Evolutionary conservation across 1,284 basidiomycete species (phyloP).

Genomic region (Ganoderma leucocontextum): DNA sequence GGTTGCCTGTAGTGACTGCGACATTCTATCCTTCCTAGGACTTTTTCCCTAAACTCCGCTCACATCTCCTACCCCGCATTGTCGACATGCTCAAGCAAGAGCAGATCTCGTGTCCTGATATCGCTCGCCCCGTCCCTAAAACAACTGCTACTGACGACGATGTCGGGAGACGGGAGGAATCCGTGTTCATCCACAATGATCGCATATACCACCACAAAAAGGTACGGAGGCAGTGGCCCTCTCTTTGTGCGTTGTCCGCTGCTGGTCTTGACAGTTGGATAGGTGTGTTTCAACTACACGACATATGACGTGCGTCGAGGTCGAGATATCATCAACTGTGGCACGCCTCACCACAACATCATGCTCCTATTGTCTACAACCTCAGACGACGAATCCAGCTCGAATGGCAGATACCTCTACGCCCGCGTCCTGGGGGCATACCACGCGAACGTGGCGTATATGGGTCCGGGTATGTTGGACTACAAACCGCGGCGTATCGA

Average conservation of each 20-base stretch:
- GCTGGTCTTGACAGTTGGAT: background rate
- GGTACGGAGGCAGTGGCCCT: background rate
- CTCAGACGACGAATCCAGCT: background rate
- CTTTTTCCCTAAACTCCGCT: background rate
- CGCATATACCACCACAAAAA: background rate
- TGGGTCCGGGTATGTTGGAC: constrained; percentile 15
- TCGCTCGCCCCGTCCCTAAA: background rate
- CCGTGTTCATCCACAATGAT: background rate
- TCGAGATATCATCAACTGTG: constrained; percentile 6
- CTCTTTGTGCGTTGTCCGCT: background rate
- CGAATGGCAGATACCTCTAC: constrained; percentile 17
- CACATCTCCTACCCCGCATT: background rate
- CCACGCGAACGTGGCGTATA: constrained; percentile 20
- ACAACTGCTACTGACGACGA: background rate
- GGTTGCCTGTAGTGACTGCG: too few species aligned
- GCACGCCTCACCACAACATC: constrained; percentile 5
- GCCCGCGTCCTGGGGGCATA: constrained; percentile 19
- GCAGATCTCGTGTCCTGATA: background rate
- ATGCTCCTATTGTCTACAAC: constrained; percentile 4
- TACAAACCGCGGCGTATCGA: constrained; percentile 10
- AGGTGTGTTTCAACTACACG: constrained; percentile 4
- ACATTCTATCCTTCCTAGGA: background rate
- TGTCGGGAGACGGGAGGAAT: background rate
- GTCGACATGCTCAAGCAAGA: background rate
- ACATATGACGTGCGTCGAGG: constrained; percentile 4